phyloP scores from a whole-genome alignment of 441 rosid genomes.

The Dalechampia spathulata region DNA sequence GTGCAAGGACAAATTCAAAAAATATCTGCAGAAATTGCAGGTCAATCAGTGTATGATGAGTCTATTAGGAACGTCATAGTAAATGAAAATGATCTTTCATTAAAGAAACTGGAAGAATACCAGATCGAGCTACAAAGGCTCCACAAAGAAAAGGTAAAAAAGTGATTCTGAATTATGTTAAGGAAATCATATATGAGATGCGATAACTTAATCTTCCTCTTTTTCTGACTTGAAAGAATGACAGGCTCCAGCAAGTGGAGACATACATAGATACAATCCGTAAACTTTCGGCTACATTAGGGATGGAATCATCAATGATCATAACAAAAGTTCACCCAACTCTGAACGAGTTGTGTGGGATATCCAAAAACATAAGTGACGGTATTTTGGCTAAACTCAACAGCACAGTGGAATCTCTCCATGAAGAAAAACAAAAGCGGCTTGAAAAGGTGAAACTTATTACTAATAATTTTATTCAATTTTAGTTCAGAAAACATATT shows the following conservation, averaged over 20 bases:
- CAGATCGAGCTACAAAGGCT: constrained; percentile 81
- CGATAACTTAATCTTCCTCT: constrained; percentile 8
- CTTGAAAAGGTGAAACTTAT: constrained; percentile 67
- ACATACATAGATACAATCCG: constrained; percentile 52
- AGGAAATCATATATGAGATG: background rate
- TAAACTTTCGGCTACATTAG: constrained; percentile 62
- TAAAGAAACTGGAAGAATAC: constrained; percentile 85
- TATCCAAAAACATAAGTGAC: constrained; percentile 91
- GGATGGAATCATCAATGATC: constrained; percentile 93
- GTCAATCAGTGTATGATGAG: constrained; percentile 66
- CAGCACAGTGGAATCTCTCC: constrained; percentile 69
- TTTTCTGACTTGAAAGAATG: constrained; percentile 44
- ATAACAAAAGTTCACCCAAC: constrained; percentile 96
- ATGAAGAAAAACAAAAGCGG: constrained; percentile 71
- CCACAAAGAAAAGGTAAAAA: constrained; percentile 71
- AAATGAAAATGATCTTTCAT: constrained; percentile 79
- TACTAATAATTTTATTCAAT: too few relatives aligned
- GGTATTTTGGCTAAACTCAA: constrained; percentile 69
- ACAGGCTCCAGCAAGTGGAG: constrained; percentile 84
- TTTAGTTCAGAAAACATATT: constrained; percentile 3
- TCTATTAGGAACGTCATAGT: constrained; percentile 47
- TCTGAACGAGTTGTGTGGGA: constrained; percentile 80
- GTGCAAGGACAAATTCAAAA: constrained; percentile 82
- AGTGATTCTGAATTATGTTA: background rate
- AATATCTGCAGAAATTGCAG: constrained; percentile 85